phyloP scores from a whole-genome alignment of 306 rosid genomes.

The Erythrophleum fordii region DNA sequence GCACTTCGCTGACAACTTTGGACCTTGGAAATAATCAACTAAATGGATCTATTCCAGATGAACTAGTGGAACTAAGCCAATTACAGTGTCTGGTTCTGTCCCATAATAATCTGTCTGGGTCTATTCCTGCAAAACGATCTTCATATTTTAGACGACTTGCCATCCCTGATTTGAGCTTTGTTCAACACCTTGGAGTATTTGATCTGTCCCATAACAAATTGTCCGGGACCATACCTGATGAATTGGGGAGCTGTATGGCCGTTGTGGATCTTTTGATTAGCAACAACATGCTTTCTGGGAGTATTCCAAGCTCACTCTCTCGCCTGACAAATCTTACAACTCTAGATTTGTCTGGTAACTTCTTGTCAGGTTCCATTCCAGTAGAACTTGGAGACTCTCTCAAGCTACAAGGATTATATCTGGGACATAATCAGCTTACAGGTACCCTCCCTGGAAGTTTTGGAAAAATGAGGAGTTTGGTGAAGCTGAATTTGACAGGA shows the following conservation, averaged over 20 bases:
- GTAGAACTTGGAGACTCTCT: slow-evolving; percentile 65
- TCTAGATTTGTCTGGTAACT: slow-evolving; percentile 87
- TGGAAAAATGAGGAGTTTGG: slow-evolving; percentile 69
- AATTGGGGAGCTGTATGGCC: slow-evolving; percentile 66
- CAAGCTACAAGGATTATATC: slow-evolving; percentile 86
- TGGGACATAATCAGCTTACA: slow-evolving; percentile 72
- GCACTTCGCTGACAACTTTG: slow-evolving; percentile 72
- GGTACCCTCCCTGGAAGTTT: slow-evolving; percentile 72
- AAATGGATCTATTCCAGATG: slow-evolving; percentile 72
- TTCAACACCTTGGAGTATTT: slow-evolving; percentile 90
- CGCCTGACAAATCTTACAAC: slow-evolving; percentile 75
- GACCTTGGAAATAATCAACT: slow-evolving; percentile 87
- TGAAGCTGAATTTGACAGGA: slow-evolving; percentile 89
- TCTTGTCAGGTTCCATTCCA: slow-evolving; percentile 83
- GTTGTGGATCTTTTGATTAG: slow-evolving; percentile 74
- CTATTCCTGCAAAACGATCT: slow-evolving; percentile 74
- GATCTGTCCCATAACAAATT: slow-evolving; percentile 85
- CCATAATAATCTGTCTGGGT: slow-evolving; percentile 81
- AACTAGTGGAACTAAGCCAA: slow-evolving; percentile 61
- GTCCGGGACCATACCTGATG: slow-evolving; percentile 88
- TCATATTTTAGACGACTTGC: slow-evolving; percentile 69
- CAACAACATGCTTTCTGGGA: slow-evolving; percentile 80
- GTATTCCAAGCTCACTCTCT: slow-evolving; percentile 70
- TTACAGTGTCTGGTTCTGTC: slow-evolving; percentile 92
- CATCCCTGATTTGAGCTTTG: slow-evolving; percentile 85